Conservation (phyloP, 345 rosid genomes). For the Anastatica hierochuntica region DNA sequence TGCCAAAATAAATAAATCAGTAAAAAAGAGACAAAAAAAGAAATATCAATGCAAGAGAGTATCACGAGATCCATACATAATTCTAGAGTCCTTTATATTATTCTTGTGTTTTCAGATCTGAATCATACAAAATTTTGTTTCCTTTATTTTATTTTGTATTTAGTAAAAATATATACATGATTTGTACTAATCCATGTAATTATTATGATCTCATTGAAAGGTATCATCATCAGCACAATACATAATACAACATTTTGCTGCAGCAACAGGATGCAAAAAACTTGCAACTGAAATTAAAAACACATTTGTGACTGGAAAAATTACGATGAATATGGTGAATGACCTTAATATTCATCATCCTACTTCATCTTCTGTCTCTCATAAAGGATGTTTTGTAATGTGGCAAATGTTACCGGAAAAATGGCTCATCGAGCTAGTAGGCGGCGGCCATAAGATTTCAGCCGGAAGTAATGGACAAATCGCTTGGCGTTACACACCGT, state of each 20-base stretch:
- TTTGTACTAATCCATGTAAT: neutral
- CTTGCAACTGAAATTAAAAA: conserved; percentile 58
- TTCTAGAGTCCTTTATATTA: neutral
- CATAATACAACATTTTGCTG: conserved; percentile 85
- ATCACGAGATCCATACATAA: conserved; percentile 17
- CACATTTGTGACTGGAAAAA: conserved; percentile 72
- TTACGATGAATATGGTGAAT: conserved; percentile 67
- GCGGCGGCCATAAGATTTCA: conserved; percentile 63
- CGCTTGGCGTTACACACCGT: conserved; percentile 95
- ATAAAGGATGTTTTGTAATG: conserved; percentile 92
- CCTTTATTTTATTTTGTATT: neutral
- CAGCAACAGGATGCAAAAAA: conserved; percentile 91
- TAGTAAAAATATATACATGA: too few species aligned
- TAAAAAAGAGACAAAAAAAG: neutral
- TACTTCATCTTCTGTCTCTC: conserved; percentile 27
- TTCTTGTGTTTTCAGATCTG: conserved; percentile 9
- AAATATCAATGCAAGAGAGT: conserved; percentile 11
- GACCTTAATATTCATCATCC: conserved; percentile 30
- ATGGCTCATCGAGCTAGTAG: conserved; percentile 84
- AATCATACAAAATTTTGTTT: neutral
- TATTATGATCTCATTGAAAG: conserved; percentile 22
- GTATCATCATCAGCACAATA: conserved; percentile 95
- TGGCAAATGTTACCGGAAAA: conserved; percentile 96
- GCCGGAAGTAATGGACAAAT: conserved; percentile 83
- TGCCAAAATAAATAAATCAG: neutral